Conservation (phyloP, 495 filamentous ascomycete species). For the Cercophora newfieldiana region DNA sequence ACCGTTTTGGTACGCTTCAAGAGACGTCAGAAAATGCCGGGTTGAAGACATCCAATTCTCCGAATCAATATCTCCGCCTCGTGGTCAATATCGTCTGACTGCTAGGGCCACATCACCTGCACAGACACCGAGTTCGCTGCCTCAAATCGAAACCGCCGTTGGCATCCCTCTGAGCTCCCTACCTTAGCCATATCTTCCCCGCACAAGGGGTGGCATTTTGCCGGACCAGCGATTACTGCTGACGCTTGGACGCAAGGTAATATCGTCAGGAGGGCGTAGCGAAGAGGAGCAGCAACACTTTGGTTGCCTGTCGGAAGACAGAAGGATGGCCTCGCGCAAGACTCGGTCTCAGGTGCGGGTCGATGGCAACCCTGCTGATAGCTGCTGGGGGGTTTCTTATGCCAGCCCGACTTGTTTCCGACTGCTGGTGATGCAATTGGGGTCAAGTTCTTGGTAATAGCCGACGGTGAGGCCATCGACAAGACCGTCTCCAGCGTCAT, state of each 20-base stretch:
- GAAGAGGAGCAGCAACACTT: neutral
- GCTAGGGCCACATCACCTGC: neutral
- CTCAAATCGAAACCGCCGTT: conserved; percentile 1
- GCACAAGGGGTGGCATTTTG: neutral
- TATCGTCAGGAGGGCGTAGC: conserved; percentile 13
- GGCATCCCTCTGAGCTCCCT: neutral
- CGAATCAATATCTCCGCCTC: conserved; percentile 11
- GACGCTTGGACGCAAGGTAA: neutral
- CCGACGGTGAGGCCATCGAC: neutral
- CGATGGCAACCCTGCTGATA: neutral
- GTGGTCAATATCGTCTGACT: conserved; percentile 2
- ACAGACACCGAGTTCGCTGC: neutral
- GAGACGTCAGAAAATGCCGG: conserved; percentile 2
- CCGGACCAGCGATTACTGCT: neutral
- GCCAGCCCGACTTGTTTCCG: conserved; percentile 1
- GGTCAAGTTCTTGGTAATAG: neutral
- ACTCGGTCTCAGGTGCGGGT: conserved; percentile 5
- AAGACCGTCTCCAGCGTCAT: neutral
- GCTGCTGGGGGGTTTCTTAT: neutral
- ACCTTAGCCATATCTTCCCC: conserved; percentile 1
- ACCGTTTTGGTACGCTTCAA: neutral
- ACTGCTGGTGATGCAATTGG: conserved; percentile 1
- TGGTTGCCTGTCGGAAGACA: neutral
- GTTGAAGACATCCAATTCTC: conserved; percentile 3
- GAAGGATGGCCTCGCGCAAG: neutral